Conservation (phyloP, 768 basidiomycete genomes). For the Mycena alexandri region DNA sequence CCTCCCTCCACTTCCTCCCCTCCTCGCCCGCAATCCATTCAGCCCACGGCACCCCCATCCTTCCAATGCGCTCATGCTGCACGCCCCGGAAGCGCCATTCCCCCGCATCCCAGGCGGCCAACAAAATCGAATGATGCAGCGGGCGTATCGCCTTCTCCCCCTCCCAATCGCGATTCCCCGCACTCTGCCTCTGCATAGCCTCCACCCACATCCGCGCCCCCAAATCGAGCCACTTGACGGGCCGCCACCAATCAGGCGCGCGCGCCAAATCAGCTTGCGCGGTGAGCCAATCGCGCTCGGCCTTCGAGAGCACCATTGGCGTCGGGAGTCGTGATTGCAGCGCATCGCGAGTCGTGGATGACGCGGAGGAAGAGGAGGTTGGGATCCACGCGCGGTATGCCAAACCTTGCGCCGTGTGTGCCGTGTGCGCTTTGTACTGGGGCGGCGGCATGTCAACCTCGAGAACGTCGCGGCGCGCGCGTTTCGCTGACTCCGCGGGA, state of each 20-base stretch:
- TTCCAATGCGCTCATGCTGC: constrained; percentile 16
- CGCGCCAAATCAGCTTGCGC: constrained; percentile 24
- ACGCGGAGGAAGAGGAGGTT: too few relatives aligned
- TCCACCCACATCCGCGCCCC: constrained; percentile 15
- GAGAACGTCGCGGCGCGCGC: too few relatives aligned
- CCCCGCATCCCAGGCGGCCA: constrained; percentile 24
- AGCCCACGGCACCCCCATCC: constrained; percentile 19
- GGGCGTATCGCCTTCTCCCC: constrained; percentile 4
- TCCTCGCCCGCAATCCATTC: constrained; percentile 24
- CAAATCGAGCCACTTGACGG: constrained; percentile 21
- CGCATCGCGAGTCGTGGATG: neutral
- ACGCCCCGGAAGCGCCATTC: constrained; percentile 26
- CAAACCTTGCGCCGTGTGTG: neutral
- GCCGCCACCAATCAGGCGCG: constrained; percentile 24
- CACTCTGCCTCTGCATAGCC: neutral
- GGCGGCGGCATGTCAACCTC: neutral
- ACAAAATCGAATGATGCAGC: constrained; percentile 23
- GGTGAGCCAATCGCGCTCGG: constrained; percentile 27
- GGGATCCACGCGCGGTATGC: constrained; percentile 16
- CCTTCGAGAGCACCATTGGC: neutral
- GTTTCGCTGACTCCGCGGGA: too few relatives aligned
- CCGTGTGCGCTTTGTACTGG: too few relatives aligned
- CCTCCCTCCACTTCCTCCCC: constrained; percentile 25
- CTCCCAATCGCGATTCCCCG: neutral
- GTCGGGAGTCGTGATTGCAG: neutral